Conservation (phyloP, 345 rosid species). For the Salix arbutifolia region DNA sequence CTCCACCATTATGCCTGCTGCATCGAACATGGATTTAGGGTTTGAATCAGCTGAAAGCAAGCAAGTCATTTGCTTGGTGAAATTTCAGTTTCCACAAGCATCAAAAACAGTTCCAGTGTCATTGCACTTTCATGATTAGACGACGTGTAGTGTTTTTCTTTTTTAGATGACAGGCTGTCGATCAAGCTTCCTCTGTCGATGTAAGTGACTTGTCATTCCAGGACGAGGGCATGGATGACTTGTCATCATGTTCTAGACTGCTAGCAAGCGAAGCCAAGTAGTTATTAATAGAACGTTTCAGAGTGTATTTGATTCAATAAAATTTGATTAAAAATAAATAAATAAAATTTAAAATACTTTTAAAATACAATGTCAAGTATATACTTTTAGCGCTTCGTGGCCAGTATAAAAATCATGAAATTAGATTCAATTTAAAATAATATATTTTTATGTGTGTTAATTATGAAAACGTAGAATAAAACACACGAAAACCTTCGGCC, state of each 20-base stretch:
- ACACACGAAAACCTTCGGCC: no score
- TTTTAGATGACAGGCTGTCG: background rate
- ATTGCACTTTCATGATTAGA: background rate
- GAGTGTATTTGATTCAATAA: no score
- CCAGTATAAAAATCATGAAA: no score
- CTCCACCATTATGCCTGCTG: background rate
- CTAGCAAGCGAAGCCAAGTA: background rate
- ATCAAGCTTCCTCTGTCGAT: background rate
- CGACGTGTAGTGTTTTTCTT: background rate
- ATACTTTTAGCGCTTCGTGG: no score
- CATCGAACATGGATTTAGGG: background rate
- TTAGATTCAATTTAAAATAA: no score
- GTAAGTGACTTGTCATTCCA: background rate
- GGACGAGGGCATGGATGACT: background rate
- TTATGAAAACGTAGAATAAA: no score
- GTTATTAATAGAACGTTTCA: no score
- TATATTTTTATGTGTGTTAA: no score
- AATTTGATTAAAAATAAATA: no score
- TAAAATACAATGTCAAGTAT: no score
- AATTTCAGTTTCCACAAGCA: background rate
- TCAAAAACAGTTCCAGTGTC: background rate
- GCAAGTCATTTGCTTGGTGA: background rate
- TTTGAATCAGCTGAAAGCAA: background rate
- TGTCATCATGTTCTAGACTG: background rate
- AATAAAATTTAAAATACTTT: no score